Conservation (phyloP, 2,329 filamentous ascomycete species). For the Paecilomyces fulvus region DNA sequence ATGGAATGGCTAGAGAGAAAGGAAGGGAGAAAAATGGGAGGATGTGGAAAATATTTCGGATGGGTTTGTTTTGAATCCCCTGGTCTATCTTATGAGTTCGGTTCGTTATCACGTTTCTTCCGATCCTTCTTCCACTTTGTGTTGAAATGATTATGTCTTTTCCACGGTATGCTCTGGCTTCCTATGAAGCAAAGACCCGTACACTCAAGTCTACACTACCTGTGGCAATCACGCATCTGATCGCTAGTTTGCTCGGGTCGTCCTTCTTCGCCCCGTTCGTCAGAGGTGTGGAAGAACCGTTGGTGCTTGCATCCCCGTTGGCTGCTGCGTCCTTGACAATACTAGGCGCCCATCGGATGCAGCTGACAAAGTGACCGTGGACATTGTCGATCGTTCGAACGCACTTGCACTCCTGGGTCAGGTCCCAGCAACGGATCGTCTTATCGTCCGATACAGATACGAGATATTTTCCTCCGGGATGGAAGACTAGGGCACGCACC, state of each 20-base stretch:
- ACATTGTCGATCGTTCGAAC: conserved; percentile 72
- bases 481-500: conserved; percentile 78
- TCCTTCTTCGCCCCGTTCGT: conserved; percentile 45
- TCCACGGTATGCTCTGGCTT: neutral
- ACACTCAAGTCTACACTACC: conserved; percentile 76
- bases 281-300: neutral
- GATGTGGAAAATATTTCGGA: neutral
- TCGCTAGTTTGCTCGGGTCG: conserved; percentile 49
- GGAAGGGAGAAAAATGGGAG: neutral
- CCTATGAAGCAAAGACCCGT: conserved; percentile 61
- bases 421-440: conserved; percentile 87
- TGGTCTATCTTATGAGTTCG: neutral
- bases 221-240: conserved; percentile 78
- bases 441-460: conserved; percentile 84
- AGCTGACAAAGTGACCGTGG: conserved; percentile 78
- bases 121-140: neutral
- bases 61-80: neutral
- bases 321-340: conserved; percentile 51
- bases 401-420: conserved; percentile 81
- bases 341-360: conserved; percentile 78
- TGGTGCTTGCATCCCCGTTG: conserved; percentile 4
- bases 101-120: neutral
- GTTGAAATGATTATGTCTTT: neutral
- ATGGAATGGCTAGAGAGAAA: neutral
- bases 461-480: conserved; percentile 85